A percentile compares a stretch with the other conserved stretches of the same genome.
phyloP scores from a whole-genome alignment of 306 rosid genomes.

The Lupinus albus region DNA sequence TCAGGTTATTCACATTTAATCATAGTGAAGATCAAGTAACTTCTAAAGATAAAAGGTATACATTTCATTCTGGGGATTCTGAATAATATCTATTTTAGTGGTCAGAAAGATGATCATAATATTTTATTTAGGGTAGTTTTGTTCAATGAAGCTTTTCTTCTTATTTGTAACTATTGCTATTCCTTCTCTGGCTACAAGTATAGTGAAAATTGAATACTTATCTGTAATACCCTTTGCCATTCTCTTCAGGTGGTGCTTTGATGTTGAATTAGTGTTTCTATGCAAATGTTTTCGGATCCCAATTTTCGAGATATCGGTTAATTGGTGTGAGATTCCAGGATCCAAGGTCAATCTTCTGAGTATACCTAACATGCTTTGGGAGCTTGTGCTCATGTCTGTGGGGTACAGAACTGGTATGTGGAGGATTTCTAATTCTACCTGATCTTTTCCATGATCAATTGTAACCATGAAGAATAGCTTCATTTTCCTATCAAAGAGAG shows the following conservation, averaged over 20 bases:
- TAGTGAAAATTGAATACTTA: slow-evolving; percentile 1
- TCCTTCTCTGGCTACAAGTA: background rate
- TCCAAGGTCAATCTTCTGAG: slow-evolving; percentile 90
- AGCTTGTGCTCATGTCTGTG: slow-evolving; percentile 83
- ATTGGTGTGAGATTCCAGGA: slow-evolving; percentile 98
- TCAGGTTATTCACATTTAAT: background rate
- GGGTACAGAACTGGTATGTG: slow-evolving; percentile 91
- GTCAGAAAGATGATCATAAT: slow-evolving; percentile 9
- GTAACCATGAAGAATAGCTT: slow-evolving; percentile 18
- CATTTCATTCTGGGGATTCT: too few relatives aligned
- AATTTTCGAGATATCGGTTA: slow-evolving; percentile 85
- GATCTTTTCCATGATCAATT: slow-evolving; percentile 34
- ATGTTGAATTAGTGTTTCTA: slow-evolving; percentile 81
- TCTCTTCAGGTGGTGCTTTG: slow-evolving; percentile 91
- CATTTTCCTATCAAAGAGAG: slow-evolving; percentile 31
- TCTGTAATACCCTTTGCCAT: slow-evolving; percentile 29
- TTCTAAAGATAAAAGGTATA: too few relatives aligned
- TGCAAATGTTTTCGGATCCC: slow-evolving; percentile 74
- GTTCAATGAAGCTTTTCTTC: slow-evolving; percentile 2
- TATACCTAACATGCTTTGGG: slow-evolving; percentile 99
- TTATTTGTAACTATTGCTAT: background rate
- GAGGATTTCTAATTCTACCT: slow-evolving; percentile 65
- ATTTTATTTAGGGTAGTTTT: background rate
- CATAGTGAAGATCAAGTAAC: too few relatives aligned
- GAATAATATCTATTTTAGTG: background rate